Evolutionary conservation across 441 rosid species (phyloP).

Genomic region (Jatropha multifida): DNA sequence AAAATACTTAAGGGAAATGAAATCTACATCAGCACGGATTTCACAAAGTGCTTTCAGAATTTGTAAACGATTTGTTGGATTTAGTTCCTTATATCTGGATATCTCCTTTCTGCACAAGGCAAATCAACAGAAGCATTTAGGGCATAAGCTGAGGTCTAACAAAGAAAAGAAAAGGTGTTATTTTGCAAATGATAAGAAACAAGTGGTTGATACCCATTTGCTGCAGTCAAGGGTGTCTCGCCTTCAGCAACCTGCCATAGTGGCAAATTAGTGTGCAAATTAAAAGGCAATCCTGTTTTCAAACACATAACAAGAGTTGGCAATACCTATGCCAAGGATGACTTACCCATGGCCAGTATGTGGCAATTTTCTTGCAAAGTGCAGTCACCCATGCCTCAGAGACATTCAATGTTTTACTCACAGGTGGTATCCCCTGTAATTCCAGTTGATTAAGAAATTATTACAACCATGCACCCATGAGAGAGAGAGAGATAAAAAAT

Average conservation of each 20-base stretch:
- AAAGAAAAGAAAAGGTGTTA: background rate
- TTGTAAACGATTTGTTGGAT: constrained; percentile 50
- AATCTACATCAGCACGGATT: constrained; percentile 63
- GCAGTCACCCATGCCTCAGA: constrained; percentile 74
- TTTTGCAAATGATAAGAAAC: background rate
- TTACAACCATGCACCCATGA: background rate
- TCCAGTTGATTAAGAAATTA: background rate
- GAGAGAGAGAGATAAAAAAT: background rate
- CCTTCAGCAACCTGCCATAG: constrained; percentile 74
- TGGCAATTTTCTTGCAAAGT: constrained; percentile 66
- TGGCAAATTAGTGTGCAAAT: constrained; percentile 8
- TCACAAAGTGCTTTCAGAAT: constrained; percentile 83
- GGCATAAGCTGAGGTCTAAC: background rate
- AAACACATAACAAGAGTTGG: constrained; percentile 5
- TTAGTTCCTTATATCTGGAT: constrained; percentile 56
- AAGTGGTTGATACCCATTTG: constrained; percentile 50
- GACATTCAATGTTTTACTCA: constrained; percentile 46
- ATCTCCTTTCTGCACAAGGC: constrained; percentile 58
- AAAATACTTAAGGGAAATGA: constrained; percentile 13
- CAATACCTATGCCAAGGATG: constrained; percentile 10
- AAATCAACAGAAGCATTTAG: constrained; percentile 20
- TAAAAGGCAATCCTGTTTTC: constrained; percentile 1
- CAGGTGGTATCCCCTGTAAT: constrained; percentile 73
- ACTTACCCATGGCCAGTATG: constrained; percentile 88
- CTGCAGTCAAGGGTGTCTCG: constrained; percentile 52